Conservation (phyloP, 768 basidiomycete genomes). For the Hydnomerulius pinastri region DNA sequence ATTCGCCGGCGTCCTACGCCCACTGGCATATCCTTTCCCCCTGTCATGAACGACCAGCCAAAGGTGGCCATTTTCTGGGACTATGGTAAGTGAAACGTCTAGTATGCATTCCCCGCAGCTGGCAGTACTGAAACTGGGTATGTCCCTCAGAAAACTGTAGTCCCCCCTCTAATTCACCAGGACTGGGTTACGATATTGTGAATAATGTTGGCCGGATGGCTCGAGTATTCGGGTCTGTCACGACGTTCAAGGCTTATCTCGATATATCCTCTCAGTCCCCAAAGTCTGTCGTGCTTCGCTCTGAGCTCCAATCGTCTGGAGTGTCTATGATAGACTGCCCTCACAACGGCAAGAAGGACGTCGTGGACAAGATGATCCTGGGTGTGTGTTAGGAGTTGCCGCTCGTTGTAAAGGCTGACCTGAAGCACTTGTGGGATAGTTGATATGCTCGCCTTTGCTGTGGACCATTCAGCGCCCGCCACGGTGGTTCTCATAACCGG, state of each 20-base stretch:
- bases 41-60: conserved; percentile 35
- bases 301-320: conserved; percentile 46
- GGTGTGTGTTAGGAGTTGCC: conserved; percentile 25
- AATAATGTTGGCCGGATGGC: conserved; percentile 47
- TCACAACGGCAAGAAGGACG: conserved; percentile 35
- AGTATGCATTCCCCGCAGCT: not conserved
- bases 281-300: conserved; percentile 37
- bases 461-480: conserved; percentile 54
- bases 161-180: conserved; percentile 30
- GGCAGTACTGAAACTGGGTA: conserved; percentile 13
- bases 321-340: conserved; percentile 42
- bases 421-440: conserved; percentile 39
- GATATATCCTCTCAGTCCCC: conserved; percentile 43
- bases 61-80: conserved; percentile 47
- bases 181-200: conserved; percentile 44
- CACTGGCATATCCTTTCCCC: conserved; percentile 13
- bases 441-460: conserved; percentile 68
- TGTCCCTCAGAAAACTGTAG: conserved; percentile 29
- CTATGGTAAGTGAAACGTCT: conserved; percentile 28
- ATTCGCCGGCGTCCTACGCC: conserved; percentile 7
- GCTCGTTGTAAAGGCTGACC: conserved; percentile 1
- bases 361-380: conserved; percentile 51
- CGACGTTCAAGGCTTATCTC: conserved; percentile 55
- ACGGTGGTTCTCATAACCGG: conserved; percentile 66
- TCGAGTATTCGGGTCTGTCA: conserved; percentile 47